Evolutionary conservation across 305 asterid genomes (phyloP).

Genomic region (Solanum aculeatissimum): DNA sequence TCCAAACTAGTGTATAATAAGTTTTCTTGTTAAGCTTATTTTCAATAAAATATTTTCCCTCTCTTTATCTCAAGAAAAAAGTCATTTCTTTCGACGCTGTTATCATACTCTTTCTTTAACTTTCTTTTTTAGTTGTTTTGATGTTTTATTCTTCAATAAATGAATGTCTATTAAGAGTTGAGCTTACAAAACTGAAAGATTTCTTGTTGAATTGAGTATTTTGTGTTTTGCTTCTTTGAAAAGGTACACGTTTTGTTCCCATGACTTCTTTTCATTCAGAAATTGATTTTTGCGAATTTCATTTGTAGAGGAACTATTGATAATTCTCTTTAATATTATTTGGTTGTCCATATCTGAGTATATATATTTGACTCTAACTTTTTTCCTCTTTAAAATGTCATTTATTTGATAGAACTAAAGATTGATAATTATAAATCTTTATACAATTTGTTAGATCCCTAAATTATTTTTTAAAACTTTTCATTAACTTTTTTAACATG

Average conservation of each 20-base stretch:
- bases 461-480: not conserved
- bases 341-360: no score
- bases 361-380: not conserved
- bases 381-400: not conserved
- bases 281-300: not conserved
- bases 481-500: not conserved
- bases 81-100: constrained; percentile 18
- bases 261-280: not conserved
- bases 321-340: no score
- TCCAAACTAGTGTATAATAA: not conserved
- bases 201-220: not conserved
- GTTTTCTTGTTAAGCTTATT: not conserved
- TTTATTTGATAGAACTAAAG: not conserved
- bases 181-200: not conserved
- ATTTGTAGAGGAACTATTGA: not conserved
- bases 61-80: not conserved
- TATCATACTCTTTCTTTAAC: constrained; percentile 28
- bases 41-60: not conserved
- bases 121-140: not conserved
- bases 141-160: not conserved
- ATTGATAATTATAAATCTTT: not conserved
- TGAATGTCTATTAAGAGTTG: not conserved
- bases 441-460: not conserved
- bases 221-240: not conserved
- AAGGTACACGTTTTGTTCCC: not conserved